Percentiles rank a stretch among this genome's conserved stretches.
Conservation (phyloP, 495 filamentous ascomycete genomes). For the Annulohypoxylon moriforme region DNA sequence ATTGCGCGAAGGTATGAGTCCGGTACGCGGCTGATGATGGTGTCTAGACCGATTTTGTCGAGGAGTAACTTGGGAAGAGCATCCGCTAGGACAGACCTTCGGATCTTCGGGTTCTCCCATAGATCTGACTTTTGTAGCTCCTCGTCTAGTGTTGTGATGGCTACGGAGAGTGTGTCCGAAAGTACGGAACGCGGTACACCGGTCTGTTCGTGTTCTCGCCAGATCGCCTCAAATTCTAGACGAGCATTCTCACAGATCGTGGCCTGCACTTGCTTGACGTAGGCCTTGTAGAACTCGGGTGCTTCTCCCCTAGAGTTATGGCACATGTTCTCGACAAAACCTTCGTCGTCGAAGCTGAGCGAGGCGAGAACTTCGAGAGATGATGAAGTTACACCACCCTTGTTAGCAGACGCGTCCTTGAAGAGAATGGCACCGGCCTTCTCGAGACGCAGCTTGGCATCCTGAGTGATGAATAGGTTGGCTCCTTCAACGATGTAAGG, state of each 20-base stretch:
- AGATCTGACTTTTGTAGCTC: constrained; percentile 92
- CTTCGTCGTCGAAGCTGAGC: constrained; percentile 88
- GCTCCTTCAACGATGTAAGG: constrained; percentile 98
- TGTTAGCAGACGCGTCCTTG: constrained; percentile 99
- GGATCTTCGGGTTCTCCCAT: constrained; percentile 85
- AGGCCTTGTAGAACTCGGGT: constrained; percentile 89
- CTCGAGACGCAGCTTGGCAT: constrained; percentile 94
- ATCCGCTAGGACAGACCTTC: constrained; percentile 81
- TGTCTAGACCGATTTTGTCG: constrained; percentile 89
- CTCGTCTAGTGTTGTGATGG: constrained; percentile 95
- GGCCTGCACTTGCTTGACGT: constrained; percentile 90
- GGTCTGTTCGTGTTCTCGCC: constrained; percentile 89
- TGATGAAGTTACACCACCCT: constrained; percentile 98
- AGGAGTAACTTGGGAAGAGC: constrained; percentile 87
- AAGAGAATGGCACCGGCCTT: constrained; percentile 92
- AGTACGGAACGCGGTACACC: constrained; percentile 82
- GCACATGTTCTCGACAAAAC: constrained; percentile 95
- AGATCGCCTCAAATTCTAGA: constrained; percentile 97
- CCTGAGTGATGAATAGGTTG: constrained; percentile 98
- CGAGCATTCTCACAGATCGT: constrained; percentile 89
- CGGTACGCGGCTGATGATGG: constrained; percentile 86
- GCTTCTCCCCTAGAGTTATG: constrained; percentile 78
- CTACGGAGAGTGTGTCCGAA: constrained; percentile 86
- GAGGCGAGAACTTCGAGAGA: constrained; percentile 96
- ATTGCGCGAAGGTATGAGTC: constrained; percentile 93